phyloP scores from a whole-genome alignment of 495 filamentous ascomycete genomes.

The Aspergillus steynii region DNA sequence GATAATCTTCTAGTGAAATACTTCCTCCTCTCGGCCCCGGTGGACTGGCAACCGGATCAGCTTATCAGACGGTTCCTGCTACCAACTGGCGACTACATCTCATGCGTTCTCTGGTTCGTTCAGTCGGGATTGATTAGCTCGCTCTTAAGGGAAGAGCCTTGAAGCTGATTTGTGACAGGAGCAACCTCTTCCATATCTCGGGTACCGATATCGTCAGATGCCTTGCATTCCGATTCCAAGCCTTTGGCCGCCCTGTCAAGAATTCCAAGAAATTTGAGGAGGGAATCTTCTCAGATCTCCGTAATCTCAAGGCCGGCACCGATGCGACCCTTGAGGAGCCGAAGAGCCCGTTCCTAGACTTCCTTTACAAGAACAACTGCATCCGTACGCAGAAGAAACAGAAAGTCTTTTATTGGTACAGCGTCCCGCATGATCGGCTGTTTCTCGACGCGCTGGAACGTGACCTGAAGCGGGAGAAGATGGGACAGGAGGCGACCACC shows the following conservation, averaged over 20 bases:
- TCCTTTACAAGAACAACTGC: slow-evolving; percentile 99
- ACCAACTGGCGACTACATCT: slow-evolving; percentile 97
- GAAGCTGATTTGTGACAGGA: slow-evolving; percentile 54
- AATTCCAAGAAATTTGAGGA: slow-evolving; percentile 99
- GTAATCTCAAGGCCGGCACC: slow-evolving; percentile 96
- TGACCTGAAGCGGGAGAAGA: slow-evolving; percentile 98
- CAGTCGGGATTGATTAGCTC: neutral
- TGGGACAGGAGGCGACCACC: slow-evolving; percentile 96
- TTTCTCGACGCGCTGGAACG: slow-evolving; percentile 97
- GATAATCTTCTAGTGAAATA: slow-evolving; percentile 79
- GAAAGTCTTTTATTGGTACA: slow-evolving; percentile 99
- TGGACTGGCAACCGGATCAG: slow-evolving; percentile 96
- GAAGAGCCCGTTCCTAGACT: slow-evolving; percentile 97
- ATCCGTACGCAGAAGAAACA: slow-evolving; percentile 99
- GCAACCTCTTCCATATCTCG: slow-evolving; percentile 98
- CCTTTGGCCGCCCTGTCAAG: slow-evolving; percentile 96
- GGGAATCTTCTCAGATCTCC: slow-evolving; percentile 97
- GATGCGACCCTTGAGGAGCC: slow-evolving; percentile 99
- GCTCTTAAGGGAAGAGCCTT: slow-evolving; percentile 1
- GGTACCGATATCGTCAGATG: slow-evolving; percentile 99
- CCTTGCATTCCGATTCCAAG: slow-evolving; percentile 96
- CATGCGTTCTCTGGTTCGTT: slow-evolving; percentile 89
- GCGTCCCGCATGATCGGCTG: slow-evolving; percentile 94
- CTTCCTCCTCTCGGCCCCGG: slow-evolving; percentile 96
- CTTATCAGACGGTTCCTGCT: slow-evolving; percentile 94